phyloP scores from a whole-genome alignment of 2,329 filamentous ascomycete species.

The Pseudogymnoascus sp. region DNA sequence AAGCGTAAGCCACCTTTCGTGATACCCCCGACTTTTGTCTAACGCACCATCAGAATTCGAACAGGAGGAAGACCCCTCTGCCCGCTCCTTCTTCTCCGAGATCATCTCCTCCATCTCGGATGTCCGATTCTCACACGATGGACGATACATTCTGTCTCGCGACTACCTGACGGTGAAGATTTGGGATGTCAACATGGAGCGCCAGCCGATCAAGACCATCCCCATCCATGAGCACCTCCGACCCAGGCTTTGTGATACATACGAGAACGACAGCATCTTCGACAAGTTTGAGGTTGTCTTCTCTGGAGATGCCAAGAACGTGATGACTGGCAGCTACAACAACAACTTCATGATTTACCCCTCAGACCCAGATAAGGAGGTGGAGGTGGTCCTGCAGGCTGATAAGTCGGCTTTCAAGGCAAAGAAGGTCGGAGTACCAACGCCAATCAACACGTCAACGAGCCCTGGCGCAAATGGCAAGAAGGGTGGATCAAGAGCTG shows the following conservation, averaged over 20 bases:
- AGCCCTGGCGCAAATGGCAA: constrained; percentile 67
- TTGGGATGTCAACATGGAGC: constrained; percentile 99
- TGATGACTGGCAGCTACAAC: constrained; percentile 99
- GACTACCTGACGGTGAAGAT: constrained; percentile 99
- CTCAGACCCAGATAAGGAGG: constrained; percentile 89
- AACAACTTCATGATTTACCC: constrained; percentile 99
- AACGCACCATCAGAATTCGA: constrained; percentile 69
- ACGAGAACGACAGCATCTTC: constrained; percentile 99
- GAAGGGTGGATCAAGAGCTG: constrained; percentile 81
- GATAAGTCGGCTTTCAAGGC: constrained; percentile 99
- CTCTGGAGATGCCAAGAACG: constrained; percentile 95
- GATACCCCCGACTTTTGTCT: constrained; percentile 9
- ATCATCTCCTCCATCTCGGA: constrained; percentile 99
- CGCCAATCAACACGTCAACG: constrained; percentile 80
- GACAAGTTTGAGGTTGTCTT: constrained; percentile 99
- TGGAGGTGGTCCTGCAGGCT: constrained; percentile 92
- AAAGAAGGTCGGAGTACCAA: constrained; percentile 97
- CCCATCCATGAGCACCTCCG: constrained; percentile 96
- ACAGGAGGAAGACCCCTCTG: constrained; percentile 94
- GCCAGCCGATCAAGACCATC: constrained; percentile 94
- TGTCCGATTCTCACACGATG: constrained; percentile 93
- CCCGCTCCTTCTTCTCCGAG: constrained; percentile 98
- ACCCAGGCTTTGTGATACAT: constrained; percentile 91
- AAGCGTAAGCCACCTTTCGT: constrained; percentile 56
- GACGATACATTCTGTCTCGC: constrained; percentile 91